Base-by-base conservation (phyloP, 2,329 filamentous ascomycete species). In the Beauveria varroae region DNA sequence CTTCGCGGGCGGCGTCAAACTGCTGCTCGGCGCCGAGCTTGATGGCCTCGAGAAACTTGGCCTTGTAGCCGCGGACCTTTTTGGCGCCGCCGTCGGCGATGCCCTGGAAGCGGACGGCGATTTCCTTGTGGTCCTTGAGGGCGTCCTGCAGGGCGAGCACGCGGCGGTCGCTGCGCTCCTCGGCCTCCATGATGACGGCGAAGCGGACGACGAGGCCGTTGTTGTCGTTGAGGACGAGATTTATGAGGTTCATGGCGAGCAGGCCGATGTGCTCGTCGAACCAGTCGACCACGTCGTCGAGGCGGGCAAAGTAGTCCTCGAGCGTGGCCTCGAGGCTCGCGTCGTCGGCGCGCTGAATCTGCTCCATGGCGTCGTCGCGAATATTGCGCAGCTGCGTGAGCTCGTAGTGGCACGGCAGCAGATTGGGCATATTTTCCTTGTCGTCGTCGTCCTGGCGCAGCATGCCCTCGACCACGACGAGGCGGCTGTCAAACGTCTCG, bases 181-280 rank as follows among this genome's bases (percentile, higher is more conserved):
- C 95, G 37, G 93, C 92, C 72, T 96, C 90, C 65, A 99, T 93
- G 61, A 99, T 87, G 63, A 98, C 82, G 10, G 93, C 95, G 65
- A 99, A 83, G 50, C 95, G 86, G 52, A 98, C 95, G 14, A 99
- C 90, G 70, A 98, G 82, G 41, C 91, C 89, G 66, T 90, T 88
- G 71, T 97, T 96, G 64, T 93, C 93, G 46, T 87, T 83, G 68
- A 95, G 87, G 26, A 99, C 87, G 41, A 98, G 80, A 64, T 87
- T 88, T 67, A 99, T 95, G 62, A 99, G 79, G 70, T 95, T 96
- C 74, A 96, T 85, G 64, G 93, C 96, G 52, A 96, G 86, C 24
- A 89, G 84, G 7, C 91, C 93, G 62, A 99, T 85, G 75, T 98
- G 93, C 72, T 96, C 92, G 75, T 99, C 93, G 71, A 99, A 99